Percentiles rank a stretch among this genome's conserved stretches.
Evolutionary conservation across 2,329 filamentous ascomycete genomes (phyloP).

Genomic region (Phoma sp.): DNA sequence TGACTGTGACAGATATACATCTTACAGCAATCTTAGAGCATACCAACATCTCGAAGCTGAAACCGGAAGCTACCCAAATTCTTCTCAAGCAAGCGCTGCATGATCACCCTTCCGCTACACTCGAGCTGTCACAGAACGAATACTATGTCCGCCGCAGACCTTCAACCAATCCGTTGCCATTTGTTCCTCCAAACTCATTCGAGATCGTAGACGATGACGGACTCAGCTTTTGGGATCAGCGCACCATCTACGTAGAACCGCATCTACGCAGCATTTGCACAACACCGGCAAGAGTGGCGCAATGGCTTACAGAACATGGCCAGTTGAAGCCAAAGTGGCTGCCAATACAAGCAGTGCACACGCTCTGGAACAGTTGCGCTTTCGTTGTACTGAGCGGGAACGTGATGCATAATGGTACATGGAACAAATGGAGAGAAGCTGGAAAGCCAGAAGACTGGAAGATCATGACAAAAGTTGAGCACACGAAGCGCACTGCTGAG

Average conservation of each 20-base stretch:
- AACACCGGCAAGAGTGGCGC: slow-evolving; percentile 38
- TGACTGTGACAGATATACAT: slow-evolving; percentile 36
- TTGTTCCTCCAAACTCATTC: slow-evolving; percentile 37
- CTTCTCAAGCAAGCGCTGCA: slow-evolving; percentile 38
- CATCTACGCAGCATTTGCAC: slow-evolving; percentile 40
- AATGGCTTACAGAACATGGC: slow-evolving; percentile 41
- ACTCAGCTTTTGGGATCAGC: slow-evolving; percentile 44
- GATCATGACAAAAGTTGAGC: slow-evolving; percentile 46
- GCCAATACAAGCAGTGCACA: slow-evolving; percentile 43
- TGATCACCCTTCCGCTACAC: slow-evolving; percentile 20
- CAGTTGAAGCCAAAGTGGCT: slow-evolving; percentile 41
- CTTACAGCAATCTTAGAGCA: slow-evolving; percentile 41
- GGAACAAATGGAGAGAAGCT: slow-evolving; percentile 39
- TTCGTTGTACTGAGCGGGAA: slow-evolving; percentile 44
- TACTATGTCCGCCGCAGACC: slow-evolving; percentile 42
- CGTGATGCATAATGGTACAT: slow-evolving; percentile 38
- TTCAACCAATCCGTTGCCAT: slow-evolving; percentile 37
- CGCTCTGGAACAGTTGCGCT: slow-evolving; percentile 42
- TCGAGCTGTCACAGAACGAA: slow-evolving; percentile 35
- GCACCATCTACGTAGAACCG: slow-evolving; percentile 48
- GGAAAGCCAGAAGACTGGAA: slow-evolving; percentile 42
- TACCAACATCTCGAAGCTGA: slow-evolving; percentile 37
- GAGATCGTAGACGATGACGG: slow-evolving; percentile 36
- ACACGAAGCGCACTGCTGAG: slow-evolving; percentile 40
- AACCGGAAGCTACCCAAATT: slow-evolving; percentile 39